Base-by-base conservation (phyloP, 2,329 filamentous ascomycete genomes). In the Orbilia blumenaviensis region DNA sequence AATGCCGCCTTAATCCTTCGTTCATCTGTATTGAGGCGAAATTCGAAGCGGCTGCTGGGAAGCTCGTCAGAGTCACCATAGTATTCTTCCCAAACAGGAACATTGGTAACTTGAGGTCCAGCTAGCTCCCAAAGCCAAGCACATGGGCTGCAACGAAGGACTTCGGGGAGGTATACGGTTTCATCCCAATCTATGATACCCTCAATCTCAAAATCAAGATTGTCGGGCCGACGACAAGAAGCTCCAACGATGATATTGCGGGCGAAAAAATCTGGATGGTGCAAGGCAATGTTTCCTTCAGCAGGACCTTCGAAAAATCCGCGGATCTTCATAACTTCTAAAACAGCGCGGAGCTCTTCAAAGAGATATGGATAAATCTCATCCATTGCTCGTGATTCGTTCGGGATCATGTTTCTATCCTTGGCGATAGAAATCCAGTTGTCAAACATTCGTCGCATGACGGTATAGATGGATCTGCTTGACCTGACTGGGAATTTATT, bases 231-330 rank as follows among this genome's bases (percentile, higher is more conserved):
- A 4, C 50, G 72, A 21, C 56, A 64, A 9, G 48, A 50, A 16
- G 72, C 50, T n/a, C 72, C 42, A 29, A 76, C 54, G 29, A 76
- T 68, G 42, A 76, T 76, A 12, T 76, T 76, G 41, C 72, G 72
- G 36, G 72, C 29, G 48, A 23, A 76, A 50, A 76, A 69, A 25
- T 76, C 72, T 6, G 72, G 72, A 23, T 76, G 72, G 36, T 76
- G 64, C 14, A 76, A 56, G 9, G 29, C 48, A 27, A 76, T 52
- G n/a, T 61, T 61, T 12, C 50, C 38, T n/a, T 34, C 18, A 5
- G 16, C 21, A 21, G 14, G 7, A 18, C 63, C 23, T 10, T 69
- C 72, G 29, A 76, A 76, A 32, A 50, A 76, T 1, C 64, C 50
- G 21, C 72, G 72, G 1, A 42, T 46, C 14, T 61, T 64, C 72